Evolutionary conservation across 371 early-diverging fungal genomes (phyloP).

Genomic region (Zancudomyces culisetae): DNA sequence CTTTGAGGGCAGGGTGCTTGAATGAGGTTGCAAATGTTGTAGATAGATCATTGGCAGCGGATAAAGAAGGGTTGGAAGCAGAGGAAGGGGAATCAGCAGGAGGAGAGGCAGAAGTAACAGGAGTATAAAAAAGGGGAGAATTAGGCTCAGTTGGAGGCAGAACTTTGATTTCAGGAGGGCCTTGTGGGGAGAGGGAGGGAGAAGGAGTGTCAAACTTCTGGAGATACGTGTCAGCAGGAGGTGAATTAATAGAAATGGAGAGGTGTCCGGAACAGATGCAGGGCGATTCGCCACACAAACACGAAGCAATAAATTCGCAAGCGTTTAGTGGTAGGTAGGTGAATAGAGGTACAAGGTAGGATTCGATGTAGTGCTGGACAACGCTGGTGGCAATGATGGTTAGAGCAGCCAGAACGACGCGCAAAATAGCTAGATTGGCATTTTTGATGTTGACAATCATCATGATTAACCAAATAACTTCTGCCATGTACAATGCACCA

Average conservation of each 20-base stretch:
- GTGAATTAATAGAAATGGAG: neutral
- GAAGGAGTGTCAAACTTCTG: constrained; percentile 8
- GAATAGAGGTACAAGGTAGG: constrained; percentile 40
- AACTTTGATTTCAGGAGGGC: neutral
- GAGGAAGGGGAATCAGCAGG: no score
- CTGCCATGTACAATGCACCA: constrained; percentile 43
- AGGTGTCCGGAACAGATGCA: neutral
- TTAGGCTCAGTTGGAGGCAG: constrained; percentile 3
- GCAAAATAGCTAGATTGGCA: constrained; percentile 28
- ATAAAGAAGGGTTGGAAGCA: neutral
- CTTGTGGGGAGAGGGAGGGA: constrained; percentile 5
- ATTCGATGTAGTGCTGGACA: constrained; percentile 33
- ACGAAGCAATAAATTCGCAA: constrained; percentile 9
- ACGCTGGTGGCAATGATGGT: constrained; percentile 21
- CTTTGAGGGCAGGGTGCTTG: constrained; percentile 18
- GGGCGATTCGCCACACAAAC: constrained; percentile 5
- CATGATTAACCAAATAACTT: constrained; percentile 45
- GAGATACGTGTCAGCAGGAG: constrained; percentile 2
- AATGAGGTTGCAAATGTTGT: constrained; percentile 11
- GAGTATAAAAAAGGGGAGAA: constrained; percentile 1
- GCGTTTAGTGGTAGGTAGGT: constrained; percentile 35
- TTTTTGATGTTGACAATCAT: constrained; percentile 32
- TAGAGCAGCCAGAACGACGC: constrained; percentile 26
- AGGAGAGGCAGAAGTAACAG: neutral
- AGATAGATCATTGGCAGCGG: neutral